phyloP scores from a whole-genome alignment of 2,329 filamentous ascomycete genomes.

The Byssoonygena ceratinophila region DNA sequence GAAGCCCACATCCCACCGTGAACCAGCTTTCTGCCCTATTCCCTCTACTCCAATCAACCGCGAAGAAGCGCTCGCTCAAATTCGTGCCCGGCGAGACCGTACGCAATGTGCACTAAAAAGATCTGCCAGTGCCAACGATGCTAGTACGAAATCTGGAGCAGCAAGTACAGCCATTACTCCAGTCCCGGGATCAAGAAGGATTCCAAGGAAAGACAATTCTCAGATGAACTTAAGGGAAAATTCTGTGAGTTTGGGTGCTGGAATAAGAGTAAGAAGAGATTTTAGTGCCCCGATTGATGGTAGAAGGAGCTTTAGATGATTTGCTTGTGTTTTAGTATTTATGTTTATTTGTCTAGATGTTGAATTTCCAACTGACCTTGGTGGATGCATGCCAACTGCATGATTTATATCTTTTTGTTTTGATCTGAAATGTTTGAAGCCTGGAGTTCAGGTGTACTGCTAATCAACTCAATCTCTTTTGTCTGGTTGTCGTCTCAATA shows the following conservation, averaged over 20 bases:
- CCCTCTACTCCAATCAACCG: conserved; percentile 38
- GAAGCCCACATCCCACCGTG: conserved; percentile 16
- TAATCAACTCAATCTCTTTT: not conserved
- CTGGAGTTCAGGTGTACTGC: conserved; percentile 1
- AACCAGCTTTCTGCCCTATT: conserved; percentile 22
- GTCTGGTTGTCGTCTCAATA: not conserved
- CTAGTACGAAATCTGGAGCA: conserved; percentile 21
- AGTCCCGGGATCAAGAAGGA: conserved; percentile 20
- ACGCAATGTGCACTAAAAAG: conserved; percentile 33
- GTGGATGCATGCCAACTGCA: not conserved
- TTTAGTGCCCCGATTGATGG: conserved; percentile 30
- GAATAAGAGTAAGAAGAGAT: conserved; percentile 22
- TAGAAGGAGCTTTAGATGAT: conserved; percentile 20
- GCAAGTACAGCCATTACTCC: conserved; percentile 11
- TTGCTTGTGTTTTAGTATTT: not conserved
- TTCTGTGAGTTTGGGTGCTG: not conserved
- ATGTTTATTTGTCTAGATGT: not conserved
- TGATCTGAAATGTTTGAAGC: conserved; percentile 1
- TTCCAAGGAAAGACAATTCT: conserved; percentile 27
- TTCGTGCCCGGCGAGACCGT: conserved; percentile 38
- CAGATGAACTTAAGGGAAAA: conserved; percentile 10
- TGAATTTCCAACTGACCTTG: not conserved
- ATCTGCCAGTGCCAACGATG: conserved; percentile 33
- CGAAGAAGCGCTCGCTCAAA: conserved; percentile 41
- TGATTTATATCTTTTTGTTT: not conserved